phyloP scores from a whole-genome alignment of 495 filamentous ascomycete species.

The Copromyces sp. region DNA sequence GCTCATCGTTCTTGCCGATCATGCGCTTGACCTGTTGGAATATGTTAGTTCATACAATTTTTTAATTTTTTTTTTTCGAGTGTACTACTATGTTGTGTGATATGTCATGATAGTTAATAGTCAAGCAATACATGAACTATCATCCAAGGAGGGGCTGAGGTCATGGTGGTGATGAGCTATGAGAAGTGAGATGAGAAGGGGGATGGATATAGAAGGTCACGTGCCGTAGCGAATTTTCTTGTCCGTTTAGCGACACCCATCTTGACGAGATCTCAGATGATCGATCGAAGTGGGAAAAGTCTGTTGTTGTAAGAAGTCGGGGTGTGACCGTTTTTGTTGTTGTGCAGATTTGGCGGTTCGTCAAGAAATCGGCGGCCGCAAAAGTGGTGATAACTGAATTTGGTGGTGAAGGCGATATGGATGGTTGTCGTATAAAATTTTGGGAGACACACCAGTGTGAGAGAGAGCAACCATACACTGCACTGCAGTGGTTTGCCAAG shows the following conservation, averaged over 20 bases:
- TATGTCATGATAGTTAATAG: not conserved
- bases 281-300: not conserved
- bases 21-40: conserved; percentile 46
- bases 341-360: not conserved
- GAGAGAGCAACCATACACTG: not conserved
- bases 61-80: too few relatives aligned
- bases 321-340: not conserved
- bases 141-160: not conserved
- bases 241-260: conserved; percentile 26
- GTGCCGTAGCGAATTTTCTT: conserved; percentile 23
- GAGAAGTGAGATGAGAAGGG: not conserved
- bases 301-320: not conserved
- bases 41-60: conserved; percentile 4
- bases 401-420: not conserved
- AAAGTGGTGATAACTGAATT: not conserved
- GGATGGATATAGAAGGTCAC: conserved; percentile 5
- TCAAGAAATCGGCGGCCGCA: not conserved
- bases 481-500: not conserved
- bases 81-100: not conserved
- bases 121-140: not conserved
- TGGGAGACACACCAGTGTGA: not conserved
- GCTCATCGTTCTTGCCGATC: conserved; percentile 52
- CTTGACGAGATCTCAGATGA: conserved; percentile 1
- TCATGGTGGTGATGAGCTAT: not conserved
- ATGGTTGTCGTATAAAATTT: not conserved